Percentiles rank a stretch among this genome's conserved stretches.
phyloP scores from a whole-genome alignment of 2,329 filamentous ascomycete species.

The Eutypella sp. region DNA sequence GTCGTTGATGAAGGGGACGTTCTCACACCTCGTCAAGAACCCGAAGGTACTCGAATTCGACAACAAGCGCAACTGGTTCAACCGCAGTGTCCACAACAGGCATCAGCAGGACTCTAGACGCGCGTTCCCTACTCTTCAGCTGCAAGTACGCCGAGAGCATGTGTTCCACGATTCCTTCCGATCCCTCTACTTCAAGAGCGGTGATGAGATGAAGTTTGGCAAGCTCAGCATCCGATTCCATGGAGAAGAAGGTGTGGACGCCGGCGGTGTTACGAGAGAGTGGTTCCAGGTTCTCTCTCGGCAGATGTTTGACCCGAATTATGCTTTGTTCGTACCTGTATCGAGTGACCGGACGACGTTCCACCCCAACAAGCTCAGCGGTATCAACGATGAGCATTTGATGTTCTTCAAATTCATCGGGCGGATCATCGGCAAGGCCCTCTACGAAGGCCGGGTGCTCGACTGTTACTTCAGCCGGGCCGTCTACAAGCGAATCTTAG shows the following conservation, averaged over 20 bases:
- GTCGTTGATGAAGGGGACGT: slow-evolving; percentile 97
- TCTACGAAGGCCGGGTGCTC: slow-evolving; percentile 91
- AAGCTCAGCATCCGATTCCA: slow-evolving; percentile 98
- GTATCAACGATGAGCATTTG: slow-evolving; percentile 90
- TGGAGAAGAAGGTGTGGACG: slow-evolving; percentile 95
- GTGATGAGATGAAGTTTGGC: slow-evolving; percentile 97
- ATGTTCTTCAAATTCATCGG: slow-evolving; percentile 99
- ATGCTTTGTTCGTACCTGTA: slow-evolving; percentile 92
- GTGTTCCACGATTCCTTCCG: slow-evolving; percentile 99
- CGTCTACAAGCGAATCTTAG: slow-evolving; percentile 95
- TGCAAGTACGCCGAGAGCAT: slow-evolving; percentile 86
- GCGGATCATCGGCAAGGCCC: slow-evolving; percentile 93
- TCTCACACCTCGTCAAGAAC: slow-evolving; percentile 93
- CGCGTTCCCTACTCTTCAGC: slow-evolving; percentile 68
- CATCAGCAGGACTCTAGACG: slow-evolving; percentile 59
- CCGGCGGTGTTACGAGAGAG: slow-evolving; percentile 93
- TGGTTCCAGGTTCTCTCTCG: slow-evolving; percentile 98
- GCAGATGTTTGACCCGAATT: slow-evolving; percentile 99
- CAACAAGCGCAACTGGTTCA: slow-evolving; percentile 99
- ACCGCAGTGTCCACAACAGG: slow-evolving; percentile 79
- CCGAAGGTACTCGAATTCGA: slow-evolving; percentile 98
- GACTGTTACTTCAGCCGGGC: slow-evolving; percentile 99
- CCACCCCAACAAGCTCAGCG: slow-evolving; percentile 93
- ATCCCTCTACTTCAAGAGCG: slow-evolving; percentile 93
- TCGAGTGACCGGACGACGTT: slow-evolving; percentile 97